phyloP scores from a whole-genome alignment of 371 early-diverging fungal genomes.

The Saksenaea vasiformis region DNA sequence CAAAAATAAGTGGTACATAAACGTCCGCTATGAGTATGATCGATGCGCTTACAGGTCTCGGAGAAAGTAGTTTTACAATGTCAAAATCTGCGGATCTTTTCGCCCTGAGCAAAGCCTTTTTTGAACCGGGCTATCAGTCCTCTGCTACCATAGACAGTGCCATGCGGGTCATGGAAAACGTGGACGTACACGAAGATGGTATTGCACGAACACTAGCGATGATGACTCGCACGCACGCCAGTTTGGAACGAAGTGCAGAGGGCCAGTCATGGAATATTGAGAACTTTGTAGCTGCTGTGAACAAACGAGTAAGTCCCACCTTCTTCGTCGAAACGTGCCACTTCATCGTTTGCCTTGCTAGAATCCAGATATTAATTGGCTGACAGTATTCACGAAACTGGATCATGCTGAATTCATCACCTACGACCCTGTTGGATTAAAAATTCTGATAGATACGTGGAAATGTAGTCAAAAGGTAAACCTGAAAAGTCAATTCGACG shows the following conservation, averaged over 20 bases:
- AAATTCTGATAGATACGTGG: constrained; percentile 64
- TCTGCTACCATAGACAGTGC: constrained; percentile 28
- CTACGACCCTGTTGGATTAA: constrained; percentile 58
- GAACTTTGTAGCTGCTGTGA: constrained; percentile 35
- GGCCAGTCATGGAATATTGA: constrained; percentile 38
- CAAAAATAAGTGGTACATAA: not conserved
- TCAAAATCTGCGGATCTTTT: constrained; percentile 16
- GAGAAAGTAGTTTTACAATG: constrained; percentile 10
- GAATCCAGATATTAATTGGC: constrained; percentile 65
- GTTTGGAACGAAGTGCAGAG: constrained; percentile 24
- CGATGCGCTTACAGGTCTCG: not conserved
- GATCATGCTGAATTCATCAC: constrained; percentile 72
- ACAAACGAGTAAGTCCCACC: constrained; percentile 25
- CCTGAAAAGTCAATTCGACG: not conserved
- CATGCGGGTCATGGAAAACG: constrained; percentile 35
- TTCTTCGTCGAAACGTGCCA: not conserved
- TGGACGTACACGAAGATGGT: constrained; percentile 30
- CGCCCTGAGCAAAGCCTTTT: constrained; percentile 29
- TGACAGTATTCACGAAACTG: constrained; percentile 55
- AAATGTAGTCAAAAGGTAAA: constrained; percentile 61
- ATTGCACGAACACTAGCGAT: constrained; percentile 34
- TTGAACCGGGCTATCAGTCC: constrained; percentile 32
- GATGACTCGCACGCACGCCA: constrained; percentile 37
- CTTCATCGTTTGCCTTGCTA: constrained; percentile 10
- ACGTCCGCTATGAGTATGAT: not conserved